Evolutionary conservation across 1,284 basidiomycete genomes (phyloP).

Genomic region (Prillingera fragicola): DNA sequence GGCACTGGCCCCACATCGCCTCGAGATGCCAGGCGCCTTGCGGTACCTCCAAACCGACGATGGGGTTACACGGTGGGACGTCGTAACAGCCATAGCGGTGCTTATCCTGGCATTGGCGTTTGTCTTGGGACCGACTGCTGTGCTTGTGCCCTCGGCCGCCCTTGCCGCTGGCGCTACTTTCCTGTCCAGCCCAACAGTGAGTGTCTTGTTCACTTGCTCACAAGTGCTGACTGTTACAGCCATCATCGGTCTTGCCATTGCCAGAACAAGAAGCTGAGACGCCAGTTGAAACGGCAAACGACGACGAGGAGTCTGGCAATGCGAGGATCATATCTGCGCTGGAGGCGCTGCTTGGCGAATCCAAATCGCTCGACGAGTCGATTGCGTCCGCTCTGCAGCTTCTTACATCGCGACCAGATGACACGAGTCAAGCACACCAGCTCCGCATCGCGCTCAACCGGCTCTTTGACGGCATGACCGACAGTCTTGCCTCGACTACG

Average conservation of each 20-base stretch:
- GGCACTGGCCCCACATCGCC: too few relatives aligned
- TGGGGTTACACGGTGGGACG: conserved; percentile 2
- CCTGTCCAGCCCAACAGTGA: too few relatives aligned
- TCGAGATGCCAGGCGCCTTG: too few relatives aligned
- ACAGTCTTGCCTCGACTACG: conserved; percentile 36
- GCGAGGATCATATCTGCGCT: conserved; percentile 6
- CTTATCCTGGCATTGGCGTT: conserved; percentile 1
- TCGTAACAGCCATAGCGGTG: not conserved
- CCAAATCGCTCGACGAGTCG: conserved; percentile 19
- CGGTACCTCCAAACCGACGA: too few relatives aligned
- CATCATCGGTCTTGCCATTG: too few relatives aligned
- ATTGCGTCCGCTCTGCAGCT: conserved; percentile 25
- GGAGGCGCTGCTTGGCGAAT: conserved; percentile 20
- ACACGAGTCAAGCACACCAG: conserved; percentile 18
- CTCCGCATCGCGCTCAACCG: conserved; percentile 36
- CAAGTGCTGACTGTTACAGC: too few relatives aligned
- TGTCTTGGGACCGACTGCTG: conserved; percentile 1
- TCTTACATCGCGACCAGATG: conserved; percentile 21
- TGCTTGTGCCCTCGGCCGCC: conserved; percentile 5
- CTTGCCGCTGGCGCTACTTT: conserved; percentile 7
- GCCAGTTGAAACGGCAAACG: too few relatives aligned
- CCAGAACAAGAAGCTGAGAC: too few relatives aligned
- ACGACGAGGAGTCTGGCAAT: too few relatives aligned
- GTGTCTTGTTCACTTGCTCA: not conserved
- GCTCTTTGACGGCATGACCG: conserved; percentile 35